phyloP scores from a whole-genome alignment of 169 alveolate species.

The Cystoisospora suis region DNA sequence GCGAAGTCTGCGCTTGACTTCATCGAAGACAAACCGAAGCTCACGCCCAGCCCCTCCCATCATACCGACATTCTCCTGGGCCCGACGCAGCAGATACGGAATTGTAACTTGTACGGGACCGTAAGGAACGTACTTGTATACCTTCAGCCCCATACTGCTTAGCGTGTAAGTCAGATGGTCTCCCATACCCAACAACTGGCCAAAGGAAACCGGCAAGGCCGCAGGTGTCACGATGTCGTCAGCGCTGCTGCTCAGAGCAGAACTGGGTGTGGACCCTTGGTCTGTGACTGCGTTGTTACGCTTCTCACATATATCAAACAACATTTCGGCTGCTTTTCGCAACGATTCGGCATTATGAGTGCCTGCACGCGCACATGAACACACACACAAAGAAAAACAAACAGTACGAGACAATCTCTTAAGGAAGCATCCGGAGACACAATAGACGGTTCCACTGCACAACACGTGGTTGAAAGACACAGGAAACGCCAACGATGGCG shows the following conservation, averaged over 20 bases:
- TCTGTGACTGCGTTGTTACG: background rate
- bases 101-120: constrained; percentile 79
- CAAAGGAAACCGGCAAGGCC: constrained; percentile 67
- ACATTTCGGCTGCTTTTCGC: constrained; percentile 51
- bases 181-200: constrained; percentile 76
- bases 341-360: constrained; percentile 74
- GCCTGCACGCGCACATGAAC: constrained; percentile 64
- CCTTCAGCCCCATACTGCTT: constrained; percentile 62
- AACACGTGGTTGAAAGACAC: too few relatives aligned
- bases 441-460: too few relatives aligned
- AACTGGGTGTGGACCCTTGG: background rate
- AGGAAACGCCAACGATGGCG: too few relatives aligned
- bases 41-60: constrained; percentile 61
- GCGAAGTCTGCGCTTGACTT: constrained; percentile 34
- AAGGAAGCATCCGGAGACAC: too few relatives aligned
- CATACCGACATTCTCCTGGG: constrained; percentile 72
- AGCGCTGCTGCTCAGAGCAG: background rate
- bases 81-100: constrained; percentile 82
- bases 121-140: constrained; percentile 75
- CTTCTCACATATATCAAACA: background rate
- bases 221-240: background rate
- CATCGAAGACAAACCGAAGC: background rate
- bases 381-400: too few relatives aligned
- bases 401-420: too few relatives aligned
- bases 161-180: constrained; percentile 69